Evolutionary conservation across 2,329 filamentous ascomycete genomes (phyloP).

Genomic region (Penicillium sp.): DNA sequence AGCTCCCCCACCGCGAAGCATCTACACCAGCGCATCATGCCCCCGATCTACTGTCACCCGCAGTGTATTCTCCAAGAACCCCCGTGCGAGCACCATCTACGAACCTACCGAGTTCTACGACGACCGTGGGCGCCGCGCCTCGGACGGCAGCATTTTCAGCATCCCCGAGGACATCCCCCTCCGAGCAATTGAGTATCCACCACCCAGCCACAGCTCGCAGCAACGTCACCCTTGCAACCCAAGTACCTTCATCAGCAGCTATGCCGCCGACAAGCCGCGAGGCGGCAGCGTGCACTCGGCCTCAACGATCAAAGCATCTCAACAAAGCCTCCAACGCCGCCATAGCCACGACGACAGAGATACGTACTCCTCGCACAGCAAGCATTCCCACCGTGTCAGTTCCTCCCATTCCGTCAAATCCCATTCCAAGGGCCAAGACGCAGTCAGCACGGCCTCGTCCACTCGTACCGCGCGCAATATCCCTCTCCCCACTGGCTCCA

Average conservation of each 20-base stretch:
- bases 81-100: conserved; percentile 42
- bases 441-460: conserved; percentile 28
- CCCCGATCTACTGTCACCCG: conserved; percentile 33
- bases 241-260: conserved; percentile 45
- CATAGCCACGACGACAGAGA: conserved; percentile 24
- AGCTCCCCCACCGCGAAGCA: conserved; percentile 28
- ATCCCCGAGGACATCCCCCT: conserved; percentile 34
- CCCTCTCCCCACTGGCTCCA: conserved; percentile 35
- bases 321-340: conserved; percentile 16
- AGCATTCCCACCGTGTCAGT: conserved; percentile 16
- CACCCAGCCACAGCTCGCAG: conserved; percentile 23
- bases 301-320: conserved; percentile 38
- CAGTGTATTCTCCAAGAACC: conserved; percentile 40
- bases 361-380: conserved; percentile 20
- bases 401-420: conserved; percentile 22
- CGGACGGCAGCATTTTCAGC: conserved; percentile 38
- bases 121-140: conserved; percentile 34
- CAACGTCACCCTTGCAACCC: conserved; percentile 30
- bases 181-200: conserved; percentile 42
- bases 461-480: conserved; percentile 37
- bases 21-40: conserved; percentile 24
- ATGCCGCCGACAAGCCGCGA: conserved; percentile 35
- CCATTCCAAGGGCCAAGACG: conserved; percentile 7
- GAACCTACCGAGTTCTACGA: conserved; percentile 39
- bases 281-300: conserved; percentile 34